A percentile compares a stretch with the other conserved stretches of the same genome.
These are phyloP conservation scores for Calvatia gigantea DNA, from an alignment of 768 basidiomycete species.

Conservation along the genomic window DNA sequence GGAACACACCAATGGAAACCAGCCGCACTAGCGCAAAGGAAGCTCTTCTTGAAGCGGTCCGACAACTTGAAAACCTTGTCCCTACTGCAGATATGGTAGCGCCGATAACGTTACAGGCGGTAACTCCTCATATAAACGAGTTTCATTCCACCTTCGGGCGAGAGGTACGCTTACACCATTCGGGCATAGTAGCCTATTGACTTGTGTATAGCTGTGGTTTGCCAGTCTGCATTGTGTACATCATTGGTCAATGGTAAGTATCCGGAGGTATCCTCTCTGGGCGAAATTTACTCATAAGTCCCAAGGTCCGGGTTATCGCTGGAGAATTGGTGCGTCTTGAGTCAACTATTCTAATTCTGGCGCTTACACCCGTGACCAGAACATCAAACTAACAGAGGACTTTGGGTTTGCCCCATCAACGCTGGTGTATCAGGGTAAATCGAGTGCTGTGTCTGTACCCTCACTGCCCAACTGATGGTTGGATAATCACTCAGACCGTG, in stretches of 20 bases:
- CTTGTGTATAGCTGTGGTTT: conserved; percentile 68
- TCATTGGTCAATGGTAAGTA: conserved; percentile 86
- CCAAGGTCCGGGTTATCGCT: conserved; percentile 75
- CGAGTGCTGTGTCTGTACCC: background rate
- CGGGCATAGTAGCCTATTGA: background rate
- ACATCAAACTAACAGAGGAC: conserved; percentile 63
- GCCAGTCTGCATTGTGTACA: conserved; percentile 83
- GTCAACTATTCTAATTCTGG: background rate
- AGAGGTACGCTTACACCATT: conserved; percentile 47
- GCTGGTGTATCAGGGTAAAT: conserved; percentile 64
- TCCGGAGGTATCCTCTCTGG: conserved; percentile 1
- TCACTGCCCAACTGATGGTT: conserved; percentile 7
- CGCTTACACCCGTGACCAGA: conserved; percentile 33
- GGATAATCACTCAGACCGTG: conserved; percentile 35
- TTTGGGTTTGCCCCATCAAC: conserved; percentile 90
- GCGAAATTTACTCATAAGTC: conserved; percentile 7
- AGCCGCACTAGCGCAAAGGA: conserved; percentile 55
- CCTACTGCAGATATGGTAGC: conserved; percentile 47
- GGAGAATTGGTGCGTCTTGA: conserved; percentile 65
- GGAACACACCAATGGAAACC: conserved; percentile 84
- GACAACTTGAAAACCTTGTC: conserved; percentile 51
- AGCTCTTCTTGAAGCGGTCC: conserved; percentile 53
- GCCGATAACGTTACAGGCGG: conserved; percentile 70
- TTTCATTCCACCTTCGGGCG: conserved; percentile 80
- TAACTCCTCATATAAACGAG: conserved; percentile 74